phyloP scores from a whole-genome alignment of 2,329 filamentous ascomycete species.

The Ophiosphaerella narmari region DNA sequence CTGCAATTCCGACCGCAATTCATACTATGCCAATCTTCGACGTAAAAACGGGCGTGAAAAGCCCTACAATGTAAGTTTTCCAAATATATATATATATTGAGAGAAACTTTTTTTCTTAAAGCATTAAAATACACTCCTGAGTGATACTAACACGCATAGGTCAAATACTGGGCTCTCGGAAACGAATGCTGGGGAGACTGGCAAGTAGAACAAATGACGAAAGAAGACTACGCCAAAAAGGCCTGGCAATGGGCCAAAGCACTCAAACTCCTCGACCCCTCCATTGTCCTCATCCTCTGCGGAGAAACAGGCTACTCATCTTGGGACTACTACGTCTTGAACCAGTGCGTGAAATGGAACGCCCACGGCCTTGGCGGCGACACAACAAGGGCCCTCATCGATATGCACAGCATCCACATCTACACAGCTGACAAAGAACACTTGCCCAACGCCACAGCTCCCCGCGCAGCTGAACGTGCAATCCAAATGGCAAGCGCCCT shows the following conservation, averaged over 20 bases:
- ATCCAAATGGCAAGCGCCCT: slow-evolving; percentile 71
- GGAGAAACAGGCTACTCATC: slow-evolving; percentile 70
- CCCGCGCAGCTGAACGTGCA: slow-evolving; percentile 71
- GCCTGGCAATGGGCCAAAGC: slow-evolving; percentile 75
- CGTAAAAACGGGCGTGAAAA: slow-evolving; percentile 74
- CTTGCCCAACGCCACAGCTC: slow-evolving; percentile 55
- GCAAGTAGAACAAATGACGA: slow-evolving; percentile 71
- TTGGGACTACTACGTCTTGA: slow-evolving; percentile 76
- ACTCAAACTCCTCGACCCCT: slow-evolving; percentile 72
- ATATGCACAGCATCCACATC: slow-evolving; percentile 82
- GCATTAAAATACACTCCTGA: too few species aligned
- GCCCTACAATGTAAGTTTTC: slow-evolving; percentile 66
- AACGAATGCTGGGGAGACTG: slow-evolving; percentile 73
- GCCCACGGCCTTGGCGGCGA: slow-evolving; percentile 55
- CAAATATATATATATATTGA: too few species aligned
- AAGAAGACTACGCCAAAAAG: slow-evolving; percentile 70
- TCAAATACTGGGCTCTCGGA: slow-evolving; percentile 86
- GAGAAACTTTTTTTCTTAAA: too few species aligned
- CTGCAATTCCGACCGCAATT: slow-evolving; percentile 78
- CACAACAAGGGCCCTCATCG: slow-evolving; percentile 60
- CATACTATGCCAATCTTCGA: slow-evolving; percentile 80
- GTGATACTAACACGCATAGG: slow-evolving; percentile 16
- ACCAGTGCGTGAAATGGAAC: slow-evolving; percentile 65
- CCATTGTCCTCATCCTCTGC: slow-evolving; percentile 72
- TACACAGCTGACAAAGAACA: slow-evolving; percentile 67